Evolutionary conservation across 2,329 filamentous ascomycete species (phyloP), one percentile per base, ranked within the genome.

Genomic region (Beauveria caledonica): DNA sequence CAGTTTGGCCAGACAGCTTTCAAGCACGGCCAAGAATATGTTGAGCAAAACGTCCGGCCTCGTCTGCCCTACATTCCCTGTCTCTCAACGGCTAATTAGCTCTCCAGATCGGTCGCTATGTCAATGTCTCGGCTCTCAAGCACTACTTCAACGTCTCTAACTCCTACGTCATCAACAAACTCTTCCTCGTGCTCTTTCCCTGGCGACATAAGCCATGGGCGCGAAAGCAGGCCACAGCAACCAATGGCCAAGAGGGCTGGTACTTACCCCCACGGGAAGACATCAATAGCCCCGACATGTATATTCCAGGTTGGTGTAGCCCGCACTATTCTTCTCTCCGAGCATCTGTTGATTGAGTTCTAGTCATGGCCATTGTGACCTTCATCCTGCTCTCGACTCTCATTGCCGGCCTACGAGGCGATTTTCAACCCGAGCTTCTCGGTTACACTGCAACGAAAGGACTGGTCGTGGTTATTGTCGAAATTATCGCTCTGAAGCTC

Each of bases 101-200:
- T 21, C 21, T 36, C 25, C 49, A 63, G 62, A 59, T 83, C 65
- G 82, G 82, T 65, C 80, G 82, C 74, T 97, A 93, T 76, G 87
- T 99, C 75, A 96, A 92, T 70, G 89, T 97, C 67, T 88, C 89
- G 15, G 90, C 91, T 19, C 82, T 99, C 49, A 99, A 99, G 76
- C 94, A 97, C 77, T 99, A 97, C 82, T 99, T 99, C 80, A 97
- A 97, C 77, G 94, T 99, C 65, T 95, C 92, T 66, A 99, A 99
- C 80, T 89, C 85, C 62, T 99, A 99, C 76, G 94, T 99, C 71
- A 81, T 95, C 71, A 91, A 88, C 77, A 99, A 99, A 77, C 82
- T 99, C 62, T 86, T 88, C 71, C 85, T 99, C 62, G 93, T 99
- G 62, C 86, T 99, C 63, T 96, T 97, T 75, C 94, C 94, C 58